phyloP scores from a whole-genome alignment of 441 rosid genomes.

The Euphorbia schlechtendalii region DNA sequence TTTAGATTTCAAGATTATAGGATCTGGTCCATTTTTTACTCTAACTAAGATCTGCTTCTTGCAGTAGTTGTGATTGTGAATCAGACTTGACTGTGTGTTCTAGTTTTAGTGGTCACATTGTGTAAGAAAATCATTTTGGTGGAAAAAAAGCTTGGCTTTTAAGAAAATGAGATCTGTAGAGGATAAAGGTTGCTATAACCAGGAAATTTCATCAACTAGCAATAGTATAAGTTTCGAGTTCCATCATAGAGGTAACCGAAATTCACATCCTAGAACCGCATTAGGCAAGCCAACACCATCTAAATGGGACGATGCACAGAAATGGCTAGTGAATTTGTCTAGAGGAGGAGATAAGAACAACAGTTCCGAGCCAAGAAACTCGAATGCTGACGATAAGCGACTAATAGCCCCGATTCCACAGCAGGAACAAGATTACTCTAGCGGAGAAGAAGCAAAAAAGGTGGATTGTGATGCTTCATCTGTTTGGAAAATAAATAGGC shows the following conservation, averaged over 20 bases:
- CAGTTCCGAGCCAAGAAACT: slow-evolving; percentile 61
- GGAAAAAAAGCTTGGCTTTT: slow-evolving; percentile 13
- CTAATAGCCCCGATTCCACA: slow-evolving; percentile 76
- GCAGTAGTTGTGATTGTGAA: not conserved
- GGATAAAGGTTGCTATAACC: slow-evolving; percentile 45
- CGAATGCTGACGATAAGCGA: slow-evolving; percentile 81
- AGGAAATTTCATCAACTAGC: slow-evolving; percentile 43
- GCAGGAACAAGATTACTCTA: slow-evolving; percentile 54
- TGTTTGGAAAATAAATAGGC: slow-evolving; percentile 49
- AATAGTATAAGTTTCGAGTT: slow-evolving; percentile 53
- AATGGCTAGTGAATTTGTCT: slow-evolving; percentile 79
- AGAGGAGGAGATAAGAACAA: slow-evolving; percentile 38
- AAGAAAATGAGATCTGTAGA: slow-evolving; percentile 71
- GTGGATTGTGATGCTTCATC: slow-evolving; percentile 63
- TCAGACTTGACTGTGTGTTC: slow-evolving; percentile 9
- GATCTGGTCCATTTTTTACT: slow-evolving; percentile 18
- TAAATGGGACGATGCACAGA: slow-evolving; percentile 97
- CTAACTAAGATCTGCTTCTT: slow-evolving; percentile 11
- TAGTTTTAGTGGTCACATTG: slow-evolving; percentile 7
- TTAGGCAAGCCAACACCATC: slow-evolving; percentile 89
- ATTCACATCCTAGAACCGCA: slow-evolving; percentile 62
- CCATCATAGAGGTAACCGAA: slow-evolving; percentile 55
- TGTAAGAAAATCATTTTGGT: slow-evolving; percentile 1
- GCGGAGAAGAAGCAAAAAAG: slow-evolving; percentile 47
- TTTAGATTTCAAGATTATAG: slow-evolving; percentile 6